These are phyloP conservation scores for Serendipita sp. DNA, from an alignment of 768 basidiomycete genomes.

Conservation along the genomic window DNA sequence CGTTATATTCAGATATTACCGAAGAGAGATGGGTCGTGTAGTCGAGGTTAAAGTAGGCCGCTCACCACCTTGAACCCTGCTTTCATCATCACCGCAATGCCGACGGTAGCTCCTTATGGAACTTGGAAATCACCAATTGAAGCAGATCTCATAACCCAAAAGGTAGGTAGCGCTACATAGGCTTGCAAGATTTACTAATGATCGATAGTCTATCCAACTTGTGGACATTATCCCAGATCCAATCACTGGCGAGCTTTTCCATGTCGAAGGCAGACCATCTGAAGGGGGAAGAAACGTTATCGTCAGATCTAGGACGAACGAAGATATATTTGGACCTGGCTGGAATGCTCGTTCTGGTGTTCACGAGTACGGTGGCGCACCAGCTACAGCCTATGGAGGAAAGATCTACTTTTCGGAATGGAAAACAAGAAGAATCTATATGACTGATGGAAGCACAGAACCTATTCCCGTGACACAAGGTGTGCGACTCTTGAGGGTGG, in stretches of 20 bases:
- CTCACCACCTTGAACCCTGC: no score
- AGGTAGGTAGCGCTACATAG: conserved; percentile 16
- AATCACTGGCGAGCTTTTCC: conserved; percentile 27
- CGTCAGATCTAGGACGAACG: conserved; percentile 31
- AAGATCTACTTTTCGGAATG: conserved; percentile 45
- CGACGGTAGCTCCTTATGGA: conserved; percentile 35
- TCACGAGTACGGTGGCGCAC: conserved; percentile 57
- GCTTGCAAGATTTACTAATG: background rate
- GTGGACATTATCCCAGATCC: conserved; percentile 40
- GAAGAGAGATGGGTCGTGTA: no score
- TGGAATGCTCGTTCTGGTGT: conserved; percentile 46
- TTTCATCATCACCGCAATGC: background rate
- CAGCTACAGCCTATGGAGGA: conserved; percentile 35
- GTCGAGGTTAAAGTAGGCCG: no score
- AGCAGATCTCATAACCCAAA: conserved; percentile 33
- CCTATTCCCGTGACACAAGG: conserved; percentile 46
- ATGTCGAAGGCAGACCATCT: conserved; percentile 42
- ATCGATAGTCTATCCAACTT: conserved; percentile 18
- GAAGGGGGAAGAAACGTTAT: conserved; percentile 41
- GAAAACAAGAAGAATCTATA: conserved; percentile 38
- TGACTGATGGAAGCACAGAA: conserved; percentile 17
- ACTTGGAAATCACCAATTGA: conserved; percentile 46
- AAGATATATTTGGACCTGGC: conserved; percentile 36
- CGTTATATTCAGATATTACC: background rate
- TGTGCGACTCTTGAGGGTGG: conserved; percentile 17